Conservation (phyloP, 2,329 filamentous ascomycete genomes). For the Trichoderma afroharzianum region DNA sequence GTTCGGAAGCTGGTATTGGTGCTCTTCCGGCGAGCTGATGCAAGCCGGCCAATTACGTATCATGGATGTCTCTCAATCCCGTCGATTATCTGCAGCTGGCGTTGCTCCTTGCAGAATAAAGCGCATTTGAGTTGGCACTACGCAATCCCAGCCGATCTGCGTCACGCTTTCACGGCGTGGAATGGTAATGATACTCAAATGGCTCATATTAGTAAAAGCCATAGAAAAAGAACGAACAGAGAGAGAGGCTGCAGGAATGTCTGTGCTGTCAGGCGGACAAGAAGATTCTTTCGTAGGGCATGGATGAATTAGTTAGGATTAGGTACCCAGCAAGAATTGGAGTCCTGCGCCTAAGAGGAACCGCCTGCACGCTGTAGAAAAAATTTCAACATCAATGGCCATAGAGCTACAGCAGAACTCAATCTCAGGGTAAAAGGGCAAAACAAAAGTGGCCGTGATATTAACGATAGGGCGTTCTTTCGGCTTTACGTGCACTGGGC, state of each 20-base stretch:
- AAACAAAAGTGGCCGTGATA: not conserved
- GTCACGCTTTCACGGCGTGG: not conserved
- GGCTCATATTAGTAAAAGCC: not conserved
- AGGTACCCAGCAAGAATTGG: not conserved
- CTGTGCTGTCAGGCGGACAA: not conserved
- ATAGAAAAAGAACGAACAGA: not conserved
- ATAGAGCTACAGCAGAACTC: not conserved
- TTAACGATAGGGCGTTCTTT: not conserved
- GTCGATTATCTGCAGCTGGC: not conserved
- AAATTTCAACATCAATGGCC: not conserved
- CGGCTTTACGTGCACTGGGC: not conserved
- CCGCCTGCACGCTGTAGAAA: not conserved
- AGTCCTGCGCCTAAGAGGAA: not conserved
- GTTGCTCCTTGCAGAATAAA: slow-evolving; percentile 7
- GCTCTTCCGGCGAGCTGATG: not conserved
- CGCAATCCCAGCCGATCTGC: not conserved
- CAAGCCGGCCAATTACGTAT: not conserved
- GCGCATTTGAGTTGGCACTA: slow-evolving; percentile 4
- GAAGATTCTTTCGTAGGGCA: not conserved
- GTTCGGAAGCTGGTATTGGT: not conserved
- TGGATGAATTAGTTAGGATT: not conserved
- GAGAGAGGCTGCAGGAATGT: not conserved
- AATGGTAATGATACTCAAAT: not conserved
- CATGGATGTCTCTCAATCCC: not conserved
- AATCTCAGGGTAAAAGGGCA: not conserved